Base-by-base conservation (phyloP, 139 green algal species). In the Haematococcus lacustris region DNA sequence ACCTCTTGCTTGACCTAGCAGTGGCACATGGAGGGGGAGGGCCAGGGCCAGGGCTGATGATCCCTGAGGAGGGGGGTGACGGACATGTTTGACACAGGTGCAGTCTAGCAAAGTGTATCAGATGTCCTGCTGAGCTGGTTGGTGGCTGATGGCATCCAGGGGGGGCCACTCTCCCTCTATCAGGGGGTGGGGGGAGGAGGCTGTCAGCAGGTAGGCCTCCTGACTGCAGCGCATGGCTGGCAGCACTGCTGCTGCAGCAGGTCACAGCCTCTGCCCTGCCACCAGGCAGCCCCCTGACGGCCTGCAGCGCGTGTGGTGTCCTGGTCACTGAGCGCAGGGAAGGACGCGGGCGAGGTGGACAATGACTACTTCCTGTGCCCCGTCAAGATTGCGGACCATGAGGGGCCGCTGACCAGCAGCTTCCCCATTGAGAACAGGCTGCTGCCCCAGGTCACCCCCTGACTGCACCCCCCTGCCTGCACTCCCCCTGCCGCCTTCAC, bases 371-470 rank as follows among this genome's bases (percentile, higher is more conserved):
- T 98, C 75, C 83, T 99, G 62, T 83, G 93, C 57, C 85, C 94
- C 0, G 84, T 97, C 37, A 86, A 87, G 37, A 98, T 99, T 72
- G 78, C 87, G 35, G 89, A 97, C 75, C 95, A 99, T 69, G 84
- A 92, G 66, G 91, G 92, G 0, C 78, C 81, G 1, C 71, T 98
- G 28, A 50, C 17, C 3, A 85, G 79, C 17, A 64, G 28, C 35
- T 99, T 98, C 82, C 85, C 94, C 7, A 83, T 98, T 6, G 95
- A 99, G 67, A 99, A 99, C 83, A 74, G 95, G 30, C 83, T 98
- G 38, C 74, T 90, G 38, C 82, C 89, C 1, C 89, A 95, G 68
- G 81, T 87, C 60, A 43, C n/a, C n/a, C n/a, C n/a, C n/a, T n/a
- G n/a, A n/a, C n/a, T n/a, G n/a, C n/a, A n/a, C n/a, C n/a, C n/a